phyloP scores from a whole-genome alignment of 164 flowering plant genomes.

The Nymphaea thermarum region DNA sequence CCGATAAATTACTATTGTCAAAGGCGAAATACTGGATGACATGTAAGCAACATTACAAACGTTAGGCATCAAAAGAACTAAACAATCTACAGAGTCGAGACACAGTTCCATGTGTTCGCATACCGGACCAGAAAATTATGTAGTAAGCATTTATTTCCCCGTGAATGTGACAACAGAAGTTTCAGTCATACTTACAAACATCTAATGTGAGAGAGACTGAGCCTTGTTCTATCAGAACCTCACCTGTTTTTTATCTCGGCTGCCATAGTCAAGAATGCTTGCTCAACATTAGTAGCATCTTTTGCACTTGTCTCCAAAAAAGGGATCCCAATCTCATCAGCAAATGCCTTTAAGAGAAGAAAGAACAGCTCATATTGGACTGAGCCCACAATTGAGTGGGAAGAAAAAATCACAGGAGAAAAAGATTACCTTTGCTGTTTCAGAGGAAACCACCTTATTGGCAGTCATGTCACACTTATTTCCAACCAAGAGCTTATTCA shows the following conservation, averaged over 20 bases:
- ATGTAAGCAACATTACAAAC: not conserved
- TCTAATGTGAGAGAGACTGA: not conserved
- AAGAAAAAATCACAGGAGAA: not conserved
- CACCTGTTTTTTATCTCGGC: slow-evolving; percentile 27
- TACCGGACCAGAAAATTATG: not conserved
- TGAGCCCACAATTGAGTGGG: not conserved
- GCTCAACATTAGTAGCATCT: slow-evolving; percentile 24
- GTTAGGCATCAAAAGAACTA: not conserved
- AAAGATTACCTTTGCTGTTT: slow-evolving; percentile 22
- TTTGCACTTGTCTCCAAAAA: slow-evolving; percentile 31
- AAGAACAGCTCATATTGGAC: not conserved
- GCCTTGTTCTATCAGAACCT: not conserved
- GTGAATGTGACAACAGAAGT: not conserved
- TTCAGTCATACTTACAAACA: not conserved
- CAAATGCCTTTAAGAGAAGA: slow-evolving; percentile 17
- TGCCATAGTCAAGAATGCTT: slow-evolving; percentile 31
- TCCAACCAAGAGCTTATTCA: slow-evolving; percentile 29
- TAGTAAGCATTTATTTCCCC: not conserved
- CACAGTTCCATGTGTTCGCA: not conserved
- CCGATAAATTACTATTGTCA: too few species aligned
- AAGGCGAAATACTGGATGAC: not conserved
- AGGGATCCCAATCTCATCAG: slow-evolving; percentile 29
- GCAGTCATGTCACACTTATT: slow-evolving; percentile 26
- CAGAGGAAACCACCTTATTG: slow-evolving; percentile 22
- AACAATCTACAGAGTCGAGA: not conserved